Base-by-base conservation (phyloP, 1,139 yeast species). In the Pneumocystis carinii region DNA sequence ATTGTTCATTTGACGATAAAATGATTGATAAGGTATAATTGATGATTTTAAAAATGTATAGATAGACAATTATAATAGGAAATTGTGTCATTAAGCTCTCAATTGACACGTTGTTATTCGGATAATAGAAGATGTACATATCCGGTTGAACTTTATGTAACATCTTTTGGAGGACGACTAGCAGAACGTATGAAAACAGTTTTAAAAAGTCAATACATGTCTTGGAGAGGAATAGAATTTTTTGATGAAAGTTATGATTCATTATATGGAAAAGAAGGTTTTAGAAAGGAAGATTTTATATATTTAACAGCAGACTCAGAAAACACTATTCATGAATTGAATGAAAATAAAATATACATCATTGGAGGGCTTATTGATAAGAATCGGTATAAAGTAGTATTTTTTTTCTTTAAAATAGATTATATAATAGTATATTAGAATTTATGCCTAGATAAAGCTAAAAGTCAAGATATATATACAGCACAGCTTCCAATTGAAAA, bases 311-410 rank as follows among this genome's bases (percentile, higher is more conserved):
- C 97, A 0, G 98, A 92, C 70, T 85, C 96, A 0, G 87, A 85
- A 19, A 86, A 86, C 36, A 80, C 81, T 27, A 75, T 86, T 42
- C 81, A 80, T 24, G 77, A 75, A 12, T 76, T 92, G 62, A 84
- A 85, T 66, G 82, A 84, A 3, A 85, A 84, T 4, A 79, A 80
- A 72, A 86, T 94, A 0, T 92, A 92, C 70, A 82, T 90, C 60
- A 84, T 92, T 63, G 98, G 98, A 10, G 98, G 98, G 0, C 90
- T 92, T 63, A 97, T 92, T 8, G 98, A 92, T 73, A 92, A 90
- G 74, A 95, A 95, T 67, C 81, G 97, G 69, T 87, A 92, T 76
- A 90, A 90, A 64, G 65, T 65, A 55, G 4, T 48, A n/a, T 10
- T 36, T 64, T 24, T 27, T 39, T n/a, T 14, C 8, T 5, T 4